phyloP scores from a whole-genome alignment of 2,329 filamentous ascomycete species.

The Colletotrichum tropicicola region DNA sequence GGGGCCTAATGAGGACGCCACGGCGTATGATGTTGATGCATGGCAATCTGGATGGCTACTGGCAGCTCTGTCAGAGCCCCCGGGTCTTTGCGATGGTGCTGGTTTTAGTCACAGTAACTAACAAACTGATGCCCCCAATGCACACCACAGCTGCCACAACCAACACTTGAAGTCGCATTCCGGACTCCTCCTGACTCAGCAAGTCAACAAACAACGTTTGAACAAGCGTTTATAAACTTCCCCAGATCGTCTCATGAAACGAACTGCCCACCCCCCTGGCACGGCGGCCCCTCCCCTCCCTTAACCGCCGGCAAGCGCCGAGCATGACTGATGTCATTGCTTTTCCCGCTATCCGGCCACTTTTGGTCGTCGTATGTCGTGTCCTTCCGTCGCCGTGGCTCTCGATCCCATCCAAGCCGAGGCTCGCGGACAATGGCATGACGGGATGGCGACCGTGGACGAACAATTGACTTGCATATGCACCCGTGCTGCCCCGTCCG shows the following conservation, averaged over 20 bases:
- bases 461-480: neutral
- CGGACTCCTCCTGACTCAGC: neutral
- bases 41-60: too few species aligned
- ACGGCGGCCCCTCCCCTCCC: too few species aligned
- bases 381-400: neutral
- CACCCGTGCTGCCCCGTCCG: neutral
- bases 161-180: neutral
- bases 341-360: too few species aligned
- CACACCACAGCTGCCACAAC: too few species aligned
- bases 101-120: too few species aligned
- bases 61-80: too few species aligned
- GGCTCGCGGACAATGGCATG: neutral
- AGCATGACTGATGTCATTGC: neutral
- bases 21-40: too few species aligned
- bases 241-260: conserved; percentile 14
- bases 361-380: neutral
- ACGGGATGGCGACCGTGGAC: neutral
- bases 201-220: neutral
- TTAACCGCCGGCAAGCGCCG: conserved; percentile 1
- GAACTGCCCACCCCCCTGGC: neutral
- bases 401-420: neutral
- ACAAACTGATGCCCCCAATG: neutral
- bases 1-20: too few species aligned
- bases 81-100: too few species aligned
- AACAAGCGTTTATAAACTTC: neutral